Evolutionary conservation across 1,284 basidiomycete species (phyloP), one percentile per base, ranked within the genome.

Genomic region (Fomes fomentarius): DNA sequence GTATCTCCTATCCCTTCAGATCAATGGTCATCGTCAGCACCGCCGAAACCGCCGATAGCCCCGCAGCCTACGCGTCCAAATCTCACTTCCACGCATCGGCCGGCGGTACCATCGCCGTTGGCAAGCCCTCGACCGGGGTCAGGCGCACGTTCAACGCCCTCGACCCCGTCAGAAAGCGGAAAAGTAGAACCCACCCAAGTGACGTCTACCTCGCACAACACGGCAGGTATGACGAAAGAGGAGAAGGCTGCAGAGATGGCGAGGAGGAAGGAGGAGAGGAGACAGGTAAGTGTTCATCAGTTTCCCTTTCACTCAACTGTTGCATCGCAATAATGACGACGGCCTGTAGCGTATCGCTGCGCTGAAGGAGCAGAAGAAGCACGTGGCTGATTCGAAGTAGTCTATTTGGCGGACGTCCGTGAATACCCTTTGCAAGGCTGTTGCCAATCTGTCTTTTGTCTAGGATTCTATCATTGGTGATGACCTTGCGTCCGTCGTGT

Each of bases 221-320:
- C 71, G 19, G 69, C 66, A 2, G 69, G 75, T 4, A 77, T 94
- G 79, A 81, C 83, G 33, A 95, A 93, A 68, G 94, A 95, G 71
- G 93, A 94, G 60, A 94, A 89, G 71, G 91, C 91, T 0, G 84
- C 83, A 24, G 94, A 96, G 75, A 91, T 96, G 86, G 89, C 89
- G 12, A 78, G 91, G 57, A 76, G 93, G 57, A 89, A 94, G 65
- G 94, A 96, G 69, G 94, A 96, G 70, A 76, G 94, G 44, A 93
- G 90, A 70, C 81, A 89, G 78, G 90, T 89, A 47, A 30, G 81
- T 50, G 11, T 12, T 7, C 10, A 2, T 21, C n/a, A 1, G 15
- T 19, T 39, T 26, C 9, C 15, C 46, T 28, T 38, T 24, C 10
- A 41, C 19, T 4, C 17, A n/a, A 38, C 14, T 54, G n/a, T n/a